phyloP scores from a whole-genome alignment of 179 eudicot species.

The Spinacia oleracea region DNA sequence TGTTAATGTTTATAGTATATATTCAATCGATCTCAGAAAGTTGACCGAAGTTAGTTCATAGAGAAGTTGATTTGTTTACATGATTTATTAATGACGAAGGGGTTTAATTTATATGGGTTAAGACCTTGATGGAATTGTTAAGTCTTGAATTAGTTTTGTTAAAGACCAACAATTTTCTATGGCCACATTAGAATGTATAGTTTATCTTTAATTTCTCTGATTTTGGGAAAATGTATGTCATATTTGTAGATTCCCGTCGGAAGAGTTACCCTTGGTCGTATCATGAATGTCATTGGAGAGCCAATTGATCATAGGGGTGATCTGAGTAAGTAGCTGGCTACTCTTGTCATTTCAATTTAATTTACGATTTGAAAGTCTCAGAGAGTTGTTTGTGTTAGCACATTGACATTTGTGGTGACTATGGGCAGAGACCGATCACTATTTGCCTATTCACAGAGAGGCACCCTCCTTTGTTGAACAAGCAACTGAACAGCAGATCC shows the following conservation, averaged over 20 bases:
- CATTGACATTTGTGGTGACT: constrained; percentile 13
- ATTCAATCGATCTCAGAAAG: background rate
- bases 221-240: background rate
- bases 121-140: background rate
- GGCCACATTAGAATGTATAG: background rate
- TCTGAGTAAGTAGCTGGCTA: constrained; percentile 53
- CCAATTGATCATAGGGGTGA: constrained; percentile 94
- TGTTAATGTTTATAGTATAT: background rate
- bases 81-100: background rate
- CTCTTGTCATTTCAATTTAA: background rate
- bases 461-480: constrained; percentile 98
- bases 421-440: constrained; percentile 77
- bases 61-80: background rate
- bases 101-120: background rate
- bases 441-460: constrained; percentile 92
- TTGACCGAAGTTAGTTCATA: background rate
- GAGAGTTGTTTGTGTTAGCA: background rate
- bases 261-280: constrained; percentile 99
- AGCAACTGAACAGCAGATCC: constrained; percentile 95
- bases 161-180: background rate
- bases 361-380: background rate
- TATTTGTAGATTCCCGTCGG: constrained; percentile 85
- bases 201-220: background rate
- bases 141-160: background rate
- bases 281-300: constrained; percentile 98